phyloP scores from a whole-genome alignment of 257 asterid genomes.

The Salvia hispanica region DNA sequence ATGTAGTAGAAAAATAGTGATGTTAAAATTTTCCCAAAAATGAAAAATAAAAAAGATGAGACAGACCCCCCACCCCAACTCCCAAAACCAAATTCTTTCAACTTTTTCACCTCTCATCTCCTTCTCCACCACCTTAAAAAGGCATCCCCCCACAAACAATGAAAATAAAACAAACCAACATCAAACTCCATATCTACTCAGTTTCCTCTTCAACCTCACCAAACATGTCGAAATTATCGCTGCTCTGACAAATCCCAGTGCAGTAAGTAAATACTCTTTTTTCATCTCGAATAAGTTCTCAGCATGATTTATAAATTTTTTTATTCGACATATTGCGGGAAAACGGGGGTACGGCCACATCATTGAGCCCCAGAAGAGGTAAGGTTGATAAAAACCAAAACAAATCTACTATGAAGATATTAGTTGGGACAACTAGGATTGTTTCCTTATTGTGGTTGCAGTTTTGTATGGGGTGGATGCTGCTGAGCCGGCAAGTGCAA shows the following conservation, averaged over 20 bases:
- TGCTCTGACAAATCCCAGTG: constrained; percentile 57
- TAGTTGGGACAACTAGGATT: too few species aligned
- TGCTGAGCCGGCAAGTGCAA: constrained; percentile 64
- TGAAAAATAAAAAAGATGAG: constrained; percentile 10
- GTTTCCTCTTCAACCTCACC: constrained; percentile 2
- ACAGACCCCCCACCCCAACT: not conserved
- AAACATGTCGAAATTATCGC: constrained; percentile 56
- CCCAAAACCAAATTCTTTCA: constrained; percentile 41
- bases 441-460: constrained; percentile 29
- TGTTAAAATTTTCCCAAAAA: not conserved
- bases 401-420: not conserved
- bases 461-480: constrained; percentile 45
- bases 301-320: not conserved
- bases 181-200: not conserved
- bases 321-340: constrained; percentile 37
- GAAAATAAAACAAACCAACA: constrained; percentile 32
- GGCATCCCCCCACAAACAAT: constrained; percentile 25
- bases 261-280: constrained; percentile 41
- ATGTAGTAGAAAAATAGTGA: not conserved
- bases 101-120: constrained; percentile 4
- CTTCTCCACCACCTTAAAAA: constrained; percentile 50
- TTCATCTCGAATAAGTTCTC: not conserved
- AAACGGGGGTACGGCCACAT: constrained; percentile 50
- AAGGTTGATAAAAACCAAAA: too few species aligned
- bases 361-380: constrained; percentile 54